phyloP scores from a whole-genome alignment of 768 basidiomycete species.

The Amanita rubescens region DNA sequence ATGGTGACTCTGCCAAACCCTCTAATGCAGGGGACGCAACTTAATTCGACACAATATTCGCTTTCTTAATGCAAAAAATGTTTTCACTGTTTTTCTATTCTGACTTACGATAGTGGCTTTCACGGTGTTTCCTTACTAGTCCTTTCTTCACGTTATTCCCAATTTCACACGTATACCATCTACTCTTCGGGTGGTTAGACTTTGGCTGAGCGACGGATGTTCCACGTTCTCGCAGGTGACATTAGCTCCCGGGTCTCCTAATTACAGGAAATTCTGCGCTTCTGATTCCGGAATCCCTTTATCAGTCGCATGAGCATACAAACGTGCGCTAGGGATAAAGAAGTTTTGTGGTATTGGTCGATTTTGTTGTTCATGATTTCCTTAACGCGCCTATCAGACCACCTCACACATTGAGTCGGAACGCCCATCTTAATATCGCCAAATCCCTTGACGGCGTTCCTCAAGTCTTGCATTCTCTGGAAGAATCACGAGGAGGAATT shows the following conservation, averaged over 20 bases:
- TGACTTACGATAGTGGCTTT: neutral
- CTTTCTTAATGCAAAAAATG: neutral
- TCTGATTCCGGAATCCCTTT: too few species aligned
- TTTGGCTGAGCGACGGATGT: too few species aligned
- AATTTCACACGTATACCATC: neutral
- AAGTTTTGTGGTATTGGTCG: constrained; percentile 54
- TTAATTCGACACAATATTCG: neutral
- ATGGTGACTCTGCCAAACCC: constrained; percentile 10
- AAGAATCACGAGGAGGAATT: constrained; percentile 43
- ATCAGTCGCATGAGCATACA: too few species aligned
- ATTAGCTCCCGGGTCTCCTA: too few species aligned
- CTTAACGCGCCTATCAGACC: constrained; percentile 17
- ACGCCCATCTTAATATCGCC: constrained; percentile 36
- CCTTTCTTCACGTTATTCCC: neutral
- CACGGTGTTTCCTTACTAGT: neutral
- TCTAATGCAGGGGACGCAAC: constrained; percentile 3
- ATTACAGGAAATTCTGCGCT: too few species aligned
- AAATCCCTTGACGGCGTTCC: constrained; percentile 45
- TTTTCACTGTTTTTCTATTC: neutral
- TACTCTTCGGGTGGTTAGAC: neutral
- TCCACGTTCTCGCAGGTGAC: too few species aligned
- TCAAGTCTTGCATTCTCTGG: constrained; percentile 40
- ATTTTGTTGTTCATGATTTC: constrained; percentile 16
- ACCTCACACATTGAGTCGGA: constrained; percentile 12
- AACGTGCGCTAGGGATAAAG: constrained; percentile 20